Evolutionary conservation across 352 stramenopile genomes (phyloP), one percentile per base, ranked within the genome.

Genomic region (Globisporangium ultimum): DNA sequence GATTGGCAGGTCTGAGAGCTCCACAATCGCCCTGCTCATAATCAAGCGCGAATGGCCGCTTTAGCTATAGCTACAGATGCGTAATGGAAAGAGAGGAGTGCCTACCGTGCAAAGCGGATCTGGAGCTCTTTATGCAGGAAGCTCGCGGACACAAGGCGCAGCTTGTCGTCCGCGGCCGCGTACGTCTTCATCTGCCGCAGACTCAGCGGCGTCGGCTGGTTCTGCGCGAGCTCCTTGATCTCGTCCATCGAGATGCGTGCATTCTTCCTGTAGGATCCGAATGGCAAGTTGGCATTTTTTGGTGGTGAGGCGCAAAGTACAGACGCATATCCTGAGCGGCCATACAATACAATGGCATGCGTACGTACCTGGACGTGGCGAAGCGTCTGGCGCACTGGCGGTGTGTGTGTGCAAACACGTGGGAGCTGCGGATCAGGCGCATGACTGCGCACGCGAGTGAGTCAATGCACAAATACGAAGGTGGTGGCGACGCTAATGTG

Each of bases 51-150:
- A 41, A n/a, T n/a, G n/a, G n/a, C n/a, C n/a, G n/a, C n/a, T n/a
- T n/a, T n/a, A n/a, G n/a, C n/a, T n/a, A n/a, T n/a, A n/a, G n/a
- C 13, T 56, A 48, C 17, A 38, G 52, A 10, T 60, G n/a, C n/a
- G n/a, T n/a, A n/a, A n/a, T n/a, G n/a, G n/a, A n/a, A n/a, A n/a
- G n/a, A n/a, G n/a, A n/a, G n/a, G n/a, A 2, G 24, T 5, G 5
- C 24, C 5, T 5, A 85, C 76, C 78, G 73, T 55, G 84, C 80
- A 55, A 91, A 91, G 41, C 84, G 80, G 28, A 86, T 78, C 55
- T 88, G 80, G 21, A 93, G 78, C 66, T 93, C 84, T 41, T 85
- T 85, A 62, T 91, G 84, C 45, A 93, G 66, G 57, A 93, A 93
- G 28, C 67, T 78, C 34, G 78, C 73, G 4, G 78, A 80, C 36